These are phyloP conservation scores for Mesembryanthemum crystallinum DNA, from an alignment of 148 eudicot genomes.

Conservation along the genomic window DNA sequence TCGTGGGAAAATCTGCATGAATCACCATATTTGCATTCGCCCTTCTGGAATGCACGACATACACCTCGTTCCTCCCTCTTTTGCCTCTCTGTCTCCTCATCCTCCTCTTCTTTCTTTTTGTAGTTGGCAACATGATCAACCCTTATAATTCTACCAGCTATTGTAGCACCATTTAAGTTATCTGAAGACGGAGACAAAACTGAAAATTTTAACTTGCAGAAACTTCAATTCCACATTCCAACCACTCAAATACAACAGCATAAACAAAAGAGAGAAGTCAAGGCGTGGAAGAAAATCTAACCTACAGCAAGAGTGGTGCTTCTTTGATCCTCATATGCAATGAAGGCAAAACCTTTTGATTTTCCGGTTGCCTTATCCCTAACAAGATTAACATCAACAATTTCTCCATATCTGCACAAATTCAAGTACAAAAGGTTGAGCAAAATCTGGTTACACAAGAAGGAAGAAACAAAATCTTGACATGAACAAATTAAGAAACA, in stretches of 20 bases:
- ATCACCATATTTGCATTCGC: conserved; percentile 81
- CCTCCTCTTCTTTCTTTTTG: conserved; percentile 94
- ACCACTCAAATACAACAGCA: conserved; percentile 2
- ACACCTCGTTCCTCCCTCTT: conserved; percentile 95
- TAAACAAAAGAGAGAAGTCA: background rate
- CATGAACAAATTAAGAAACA: background rate
- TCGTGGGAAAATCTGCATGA: conserved; percentile 90
- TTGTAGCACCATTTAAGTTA: conserved; percentile 84
- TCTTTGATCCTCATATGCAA: conserved; percentile 96
- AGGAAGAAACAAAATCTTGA: background rate
- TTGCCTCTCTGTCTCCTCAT: conserved; percentile 70
- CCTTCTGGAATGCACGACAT: conserved; percentile 88
- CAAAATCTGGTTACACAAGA: background rate
- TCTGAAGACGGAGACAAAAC: conserved; percentile 34
- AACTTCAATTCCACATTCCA: conserved; percentile 5
- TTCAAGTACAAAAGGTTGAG: background rate
- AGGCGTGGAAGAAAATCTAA: conserved; percentile 25
- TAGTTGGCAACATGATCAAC: conserved; percentile 85
- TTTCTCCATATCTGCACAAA: conserved; percentile 70
- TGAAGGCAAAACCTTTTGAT: conserved; percentile 88
- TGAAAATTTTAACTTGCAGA: background rate
- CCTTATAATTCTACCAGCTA: conserved; percentile 75
- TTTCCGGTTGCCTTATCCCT: conserved; percentile 87
- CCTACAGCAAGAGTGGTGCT: conserved; percentile 96
- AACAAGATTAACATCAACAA: conserved; percentile 90